Evolutionary conservation across 345 rosid species (phyloP).

Genomic region (Murraya paniculata): DNA sequence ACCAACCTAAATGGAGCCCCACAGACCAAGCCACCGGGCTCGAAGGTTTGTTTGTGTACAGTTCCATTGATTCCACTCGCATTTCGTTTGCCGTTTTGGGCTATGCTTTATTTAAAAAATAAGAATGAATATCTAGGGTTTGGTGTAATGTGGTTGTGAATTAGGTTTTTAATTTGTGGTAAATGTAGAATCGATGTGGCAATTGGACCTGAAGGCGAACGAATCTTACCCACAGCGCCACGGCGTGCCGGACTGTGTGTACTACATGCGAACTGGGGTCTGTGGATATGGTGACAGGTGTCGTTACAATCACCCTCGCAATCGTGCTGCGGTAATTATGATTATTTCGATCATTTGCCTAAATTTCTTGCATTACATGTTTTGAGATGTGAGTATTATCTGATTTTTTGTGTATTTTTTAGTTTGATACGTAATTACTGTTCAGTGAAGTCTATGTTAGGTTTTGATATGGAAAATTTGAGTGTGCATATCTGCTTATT

Average conservation of each 20-base stretch:
- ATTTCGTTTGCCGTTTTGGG: slow-evolving; percentile 11
- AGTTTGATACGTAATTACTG: slow-evolving; percentile 4
- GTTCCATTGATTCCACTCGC: slow-evolving; percentile 11
- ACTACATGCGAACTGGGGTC: slow-evolving; percentile 87
- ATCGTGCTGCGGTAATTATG: slow-evolving; percentile 71
- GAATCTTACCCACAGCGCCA: slow-evolving; percentile 80
- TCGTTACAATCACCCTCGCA: slow-evolving; percentile 93
- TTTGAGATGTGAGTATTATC: neutral
- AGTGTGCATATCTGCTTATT: neutral
- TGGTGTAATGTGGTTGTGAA: slow-evolving; percentile 23
- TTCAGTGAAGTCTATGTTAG: slow-evolving; percentile 23
- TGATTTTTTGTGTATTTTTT: neutral
- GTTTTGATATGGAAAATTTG: neutral
- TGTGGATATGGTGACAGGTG: slow-evolving; percentile 84
- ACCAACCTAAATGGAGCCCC: slow-evolving; percentile 55
- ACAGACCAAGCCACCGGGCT: slow-evolving; percentile 55
- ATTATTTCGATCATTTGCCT: neutral
- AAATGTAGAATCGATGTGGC: slow-evolving; percentile 80
- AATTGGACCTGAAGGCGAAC: slow-evolving; percentile 46
- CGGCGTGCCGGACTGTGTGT: slow-evolving; percentile 81
- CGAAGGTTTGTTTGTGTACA: slow-evolving; percentile 45
- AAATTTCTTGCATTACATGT: neutral
- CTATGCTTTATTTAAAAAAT: slow-evolving; percentile 13
- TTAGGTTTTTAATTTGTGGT: slow-evolving; percentile 32
- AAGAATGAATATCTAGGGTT: slow-evolving; percentile 23